Percentiles rank a stretch among this genome's conserved stretches.
Evolutionary conservation across 1,284 basidiomycete genomes (phyloP).

Genomic region (Ganoderma sp.): DNA sequence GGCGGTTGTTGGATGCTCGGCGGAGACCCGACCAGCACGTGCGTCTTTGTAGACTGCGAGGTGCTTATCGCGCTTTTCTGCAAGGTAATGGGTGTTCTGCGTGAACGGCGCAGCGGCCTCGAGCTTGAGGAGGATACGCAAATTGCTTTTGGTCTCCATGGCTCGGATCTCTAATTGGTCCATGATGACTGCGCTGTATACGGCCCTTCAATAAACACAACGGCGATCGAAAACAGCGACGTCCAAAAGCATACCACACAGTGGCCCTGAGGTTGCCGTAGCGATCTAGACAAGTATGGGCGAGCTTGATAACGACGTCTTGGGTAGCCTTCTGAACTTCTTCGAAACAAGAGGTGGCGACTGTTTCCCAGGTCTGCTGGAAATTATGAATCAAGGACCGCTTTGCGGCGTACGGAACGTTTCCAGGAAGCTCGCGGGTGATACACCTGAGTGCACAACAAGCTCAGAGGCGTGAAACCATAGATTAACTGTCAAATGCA

Average conservation of each 20-base stretch:
- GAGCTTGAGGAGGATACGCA: conserved; percentile 35
- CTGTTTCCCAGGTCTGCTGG: conserved; percentile 47
- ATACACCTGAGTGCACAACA: conserved; percentile 44
- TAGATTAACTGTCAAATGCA: not conserved
- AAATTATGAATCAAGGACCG: conserved; percentile 49
- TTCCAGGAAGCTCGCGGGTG: conserved; percentile 57
- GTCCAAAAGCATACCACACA: not conserved
- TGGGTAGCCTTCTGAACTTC: not conserved
- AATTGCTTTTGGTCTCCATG: conserved; percentile 11
- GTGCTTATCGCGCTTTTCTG: conserved; percentile 20
- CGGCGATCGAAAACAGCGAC: not conserved
- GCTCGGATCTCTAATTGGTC: not conserved
- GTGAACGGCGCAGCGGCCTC: conserved; percentile 42
- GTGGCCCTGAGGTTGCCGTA: not conserved
- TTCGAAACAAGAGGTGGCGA: conserved; percentile 38
- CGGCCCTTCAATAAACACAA: not conserved
- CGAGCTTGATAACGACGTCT: conserved; percentile 1
- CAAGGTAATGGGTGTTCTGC: conserved; percentile 42
- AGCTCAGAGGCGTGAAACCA: not conserved
- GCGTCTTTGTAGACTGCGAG: conserved; percentile 9
- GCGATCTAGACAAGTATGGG: not conserved
- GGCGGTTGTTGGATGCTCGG: not conserved
- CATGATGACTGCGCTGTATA: not conserved
- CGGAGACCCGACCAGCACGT: not conserved
- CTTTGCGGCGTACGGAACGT: conserved; percentile 58